Base-by-base conservation (phyloP, 169 alveolate genomes). In the Ichthyophthirius multifiliis region DNA sequence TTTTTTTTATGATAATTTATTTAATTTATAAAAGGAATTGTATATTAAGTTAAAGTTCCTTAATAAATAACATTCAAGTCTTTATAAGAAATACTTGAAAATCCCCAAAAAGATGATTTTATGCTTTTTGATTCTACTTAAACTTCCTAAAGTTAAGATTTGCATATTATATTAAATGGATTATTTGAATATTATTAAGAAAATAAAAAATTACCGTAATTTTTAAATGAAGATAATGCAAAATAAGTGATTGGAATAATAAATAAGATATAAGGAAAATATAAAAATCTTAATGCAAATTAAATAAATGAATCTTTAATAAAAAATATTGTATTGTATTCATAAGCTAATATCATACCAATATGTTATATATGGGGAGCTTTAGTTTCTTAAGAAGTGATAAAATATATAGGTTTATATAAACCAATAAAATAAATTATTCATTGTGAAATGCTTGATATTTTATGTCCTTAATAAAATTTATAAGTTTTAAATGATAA, bases 331-430 rank as follows among this genome's bases (percentile, higher is more conserved):
- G 90, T 96, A 20, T 74, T 74, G 27, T 94, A 83, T 85, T 89
- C 98, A 2, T 75, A 80, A 46, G 76, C 97, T 16, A 91, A 92
- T 83, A 85, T 98, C 30, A 90, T 99, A 13, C 99, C 99, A 2
- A 91, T 98, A 83, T 96, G 99, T 4, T 97, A 99, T 27, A 98
- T 97, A 84, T 93, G 97, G 80, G 99, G 99, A 46, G 99, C 99
- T 15, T 89, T 99, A 34, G 95, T 98, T 9, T 98, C 99, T 9
- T 99, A 98, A 82, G 98, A 97, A 90, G 97, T 99, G 7, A 98
- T 99, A 20, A 99, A 99, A 93, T 97, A 89, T 89, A 98, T 99
- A n/a, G 99, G 99, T 9, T 98, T 98, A 75, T 99, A 94, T 90
- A 93, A 98, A 35, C 99, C 99, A 5, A 87, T 99, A 47, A 95